Evolutionary conservation across 306 rosid genomes (phyloP).

Genomic region (Aeschynomene evenia): DNA sequence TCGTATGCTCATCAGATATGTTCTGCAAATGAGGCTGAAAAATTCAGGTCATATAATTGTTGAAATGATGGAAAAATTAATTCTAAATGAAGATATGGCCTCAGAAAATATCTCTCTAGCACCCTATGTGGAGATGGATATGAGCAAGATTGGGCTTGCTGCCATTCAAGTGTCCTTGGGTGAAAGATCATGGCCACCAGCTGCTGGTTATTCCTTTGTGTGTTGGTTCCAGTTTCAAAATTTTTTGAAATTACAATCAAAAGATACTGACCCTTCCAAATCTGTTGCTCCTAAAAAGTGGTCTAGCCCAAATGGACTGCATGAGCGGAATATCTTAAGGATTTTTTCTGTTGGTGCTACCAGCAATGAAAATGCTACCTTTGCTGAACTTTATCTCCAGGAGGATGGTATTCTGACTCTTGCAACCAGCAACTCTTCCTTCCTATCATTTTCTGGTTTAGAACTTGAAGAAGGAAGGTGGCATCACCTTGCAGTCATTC

Average conservation of each 20-base stretch:
- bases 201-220: constrained; percentile 98
- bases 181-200: constrained; percentile 99
- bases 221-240: constrained; percentile 96
- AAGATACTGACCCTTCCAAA: constrained; percentile 74
- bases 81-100: constrained; percentile 75
- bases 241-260: constrained; percentile 66
- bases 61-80: constrained; percentile 90
- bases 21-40: constrained; percentile 76
- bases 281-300: constrained; percentile 57
- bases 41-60: constrained; percentile 75
- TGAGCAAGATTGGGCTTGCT: constrained; percentile 94
- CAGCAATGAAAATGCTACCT: constrained; percentile 63
- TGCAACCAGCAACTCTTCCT: constrained; percentile 85
- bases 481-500: constrained; percentile 99
- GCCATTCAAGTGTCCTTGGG: constrained; percentile 98
- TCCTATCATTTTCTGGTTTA: constrained; percentile 84
- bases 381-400: constrained; percentile 90
- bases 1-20: constrained; percentile 71
- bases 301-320: constrained; percentile 48
- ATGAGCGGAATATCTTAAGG: constrained; percentile 59
- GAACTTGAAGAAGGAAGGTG: constrained; percentile 97
- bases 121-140: constrained; percentile 94
- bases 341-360: constrained; percentile 94
- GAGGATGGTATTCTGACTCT: constrained; percentile 97
- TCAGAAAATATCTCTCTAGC: constrained; percentile 81